Percentiles rank a stretch among this genome's conserved stretches.
Conservation (phyloP, 495 filamentous ascomycete genomes). For the Aspergillus steynii region DNA sequence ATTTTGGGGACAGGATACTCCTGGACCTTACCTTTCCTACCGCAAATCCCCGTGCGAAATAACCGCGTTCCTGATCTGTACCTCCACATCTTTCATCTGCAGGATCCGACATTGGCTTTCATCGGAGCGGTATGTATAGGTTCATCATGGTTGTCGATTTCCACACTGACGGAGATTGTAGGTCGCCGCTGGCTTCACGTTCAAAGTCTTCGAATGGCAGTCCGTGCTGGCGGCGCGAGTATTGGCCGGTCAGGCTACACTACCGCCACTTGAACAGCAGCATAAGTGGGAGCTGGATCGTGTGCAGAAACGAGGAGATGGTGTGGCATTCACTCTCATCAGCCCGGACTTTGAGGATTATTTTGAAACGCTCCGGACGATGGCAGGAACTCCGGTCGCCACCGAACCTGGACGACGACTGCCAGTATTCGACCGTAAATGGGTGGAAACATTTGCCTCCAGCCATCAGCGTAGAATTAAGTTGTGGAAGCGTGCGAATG, state of each 20-base stretch:
- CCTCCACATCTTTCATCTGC: slow-evolving; percentile 53
- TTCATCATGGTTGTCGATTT: background rate
- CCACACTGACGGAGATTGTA: slow-evolving; percentile 14
- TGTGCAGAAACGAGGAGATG: too few relatives aligned
- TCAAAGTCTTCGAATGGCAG: slow-evolving; percentile 62
- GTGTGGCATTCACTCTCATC: too few relatives aligned
- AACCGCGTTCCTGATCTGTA: slow-evolving; percentile 57
- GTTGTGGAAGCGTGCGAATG: slow-evolving; percentile 44
- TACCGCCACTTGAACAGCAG: too few relatives aligned
- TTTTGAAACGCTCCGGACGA: too few relatives aligned
- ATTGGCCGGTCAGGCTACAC: too few relatives aligned
- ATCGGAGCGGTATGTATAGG: slow-evolving; percentile 41
- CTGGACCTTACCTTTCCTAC: slow-evolving; percentile 57
- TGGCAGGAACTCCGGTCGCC: too few relatives aligned
- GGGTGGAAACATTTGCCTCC: slow-evolving; percentile 47
- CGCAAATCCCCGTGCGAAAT: slow-evolving; percentile 46
- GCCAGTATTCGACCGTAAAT: slow-evolving; percentile 40
- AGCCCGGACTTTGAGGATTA: too few relatives aligned
- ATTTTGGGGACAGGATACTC: slow-evolving; percentile 61
- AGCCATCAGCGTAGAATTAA: slow-evolving; percentile 47
- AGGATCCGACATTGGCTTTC: slow-evolving; percentile 37
- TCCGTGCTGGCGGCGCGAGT: too few relatives aligned
- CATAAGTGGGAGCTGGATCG: too few relatives aligned
- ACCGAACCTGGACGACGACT: too few relatives aligned
- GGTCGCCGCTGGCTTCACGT: slow-evolving; percentile 56